Evolutionary conservation across 352 stramenopile genomes (phyloP), one percentile per base, ranked within the genome.

Genomic region (Peronosclerospora sorghi): DNA sequence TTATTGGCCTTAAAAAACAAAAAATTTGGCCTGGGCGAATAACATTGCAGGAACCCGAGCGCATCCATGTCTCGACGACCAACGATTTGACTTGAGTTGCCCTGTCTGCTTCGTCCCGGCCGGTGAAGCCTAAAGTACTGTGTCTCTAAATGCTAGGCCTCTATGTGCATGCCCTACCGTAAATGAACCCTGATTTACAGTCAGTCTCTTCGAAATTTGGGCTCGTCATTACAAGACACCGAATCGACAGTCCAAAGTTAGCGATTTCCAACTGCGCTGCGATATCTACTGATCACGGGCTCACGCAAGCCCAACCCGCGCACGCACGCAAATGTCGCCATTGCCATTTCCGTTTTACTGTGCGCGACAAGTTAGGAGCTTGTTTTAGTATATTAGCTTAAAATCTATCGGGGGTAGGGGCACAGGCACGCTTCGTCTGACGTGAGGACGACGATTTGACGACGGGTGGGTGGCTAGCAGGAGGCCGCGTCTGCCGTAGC

Each of bases 331-430:
- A 15, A 18, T 60, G 52, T 51, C 52, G 52, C 52, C 51, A 60
- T 36, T 27, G 49, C 30, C 19, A 18, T 28, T 32, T 36, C 32
- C 36, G 44, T 59, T 59, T 55, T 40, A 35, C 32, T 17, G 15
- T 1, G 38, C 30, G 32, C 39, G 19, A 17, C 39, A 45, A 24
- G 18, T 48, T 48, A 32, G 17, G 30, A 40, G 35, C 30, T 32
- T 35, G 29, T 54, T 62, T 26, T 26, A 26, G 21, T 26, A 26
- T 26, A 26, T 54, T 48, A 55, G 48, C 49, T 34, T 44, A 41
- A 45, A 55, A 47, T 59, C 49, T 50, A 63, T 58, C 48, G 51
- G 54, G 43, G 28, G 34, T 52, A 44, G 39, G 45, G 50, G 49
- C 27, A 46, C 14, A 49, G 45, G 50, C 39, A 43, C 51, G 51